phyloP scores from a whole-genome alignment of 306 rosid genomes.

The Ochetophila trinervis region DNA sequence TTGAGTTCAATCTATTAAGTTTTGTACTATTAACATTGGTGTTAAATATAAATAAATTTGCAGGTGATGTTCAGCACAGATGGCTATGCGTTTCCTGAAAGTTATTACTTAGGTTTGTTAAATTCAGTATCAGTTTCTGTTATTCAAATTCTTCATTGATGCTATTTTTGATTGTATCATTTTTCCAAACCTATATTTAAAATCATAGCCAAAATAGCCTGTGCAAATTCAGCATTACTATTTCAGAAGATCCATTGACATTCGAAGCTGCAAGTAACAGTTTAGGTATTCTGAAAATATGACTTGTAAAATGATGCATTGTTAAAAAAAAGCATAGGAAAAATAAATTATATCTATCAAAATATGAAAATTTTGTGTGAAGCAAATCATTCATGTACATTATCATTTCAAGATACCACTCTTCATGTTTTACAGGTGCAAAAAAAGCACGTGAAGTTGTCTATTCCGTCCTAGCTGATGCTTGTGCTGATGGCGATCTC shows the following conservation, averaged over 20 bases:
- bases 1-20: not conserved
- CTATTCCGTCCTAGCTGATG: slow-evolving; percentile 64
- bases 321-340: no score
- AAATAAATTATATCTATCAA: no score
- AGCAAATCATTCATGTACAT: not conserved
- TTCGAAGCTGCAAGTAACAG: no score
- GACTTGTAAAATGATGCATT: no score
- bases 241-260: no score
- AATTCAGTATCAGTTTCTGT: slow-evolving; percentile 5
- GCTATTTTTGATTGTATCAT: no score
- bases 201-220: no score
- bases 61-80: slow-evolving; percentile 99
- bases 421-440: slow-evolving; percentile 57
- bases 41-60: slow-evolving; percentile 31
- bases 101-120: slow-evolving; percentile 76
- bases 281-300: no score
- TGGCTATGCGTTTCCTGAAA: slow-evolving; percentile 78
- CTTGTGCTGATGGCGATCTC: slow-evolving; percentile 79
- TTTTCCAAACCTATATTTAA: no score
- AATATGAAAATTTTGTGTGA: no score
- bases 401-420: not conserved
- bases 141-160: not conserved
- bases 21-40: slow-evolving; percentile 11
- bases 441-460: slow-evolving; percentile 74
- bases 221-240: no score